These are phyloP conservation scores for Arachnopeziza araneosa DNA, from an alignment of 2,329 filamentous ascomycete species.

Conservation along the genomic window DNA sequence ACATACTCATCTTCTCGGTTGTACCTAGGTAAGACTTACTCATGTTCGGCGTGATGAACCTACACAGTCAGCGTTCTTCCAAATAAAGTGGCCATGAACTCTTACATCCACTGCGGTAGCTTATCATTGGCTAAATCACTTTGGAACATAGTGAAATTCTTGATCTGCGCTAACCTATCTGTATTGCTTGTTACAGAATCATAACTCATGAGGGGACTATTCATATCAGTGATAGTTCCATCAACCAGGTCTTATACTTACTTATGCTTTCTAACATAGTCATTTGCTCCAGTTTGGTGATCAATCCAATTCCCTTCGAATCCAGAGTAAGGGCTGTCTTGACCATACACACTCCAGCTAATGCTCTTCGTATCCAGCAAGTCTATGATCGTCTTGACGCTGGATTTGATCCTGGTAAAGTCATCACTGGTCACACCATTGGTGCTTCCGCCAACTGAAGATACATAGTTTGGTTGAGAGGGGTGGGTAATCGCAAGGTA, in stretches of 20 bases:
- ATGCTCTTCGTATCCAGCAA: constrained; percentile 42
- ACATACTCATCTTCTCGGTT: not conserved
- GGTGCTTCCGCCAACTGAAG: constrained; percentile 59
- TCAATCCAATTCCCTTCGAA: constrained; percentile 63
- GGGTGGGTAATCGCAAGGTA: constrained; percentile 63
- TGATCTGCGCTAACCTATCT: constrained; percentile 60
- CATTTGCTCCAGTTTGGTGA: constrained; percentile 57
- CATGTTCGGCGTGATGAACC: constrained; percentile 65
- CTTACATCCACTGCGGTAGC: constrained; percentile 65
- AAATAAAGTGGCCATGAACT: not conserved
- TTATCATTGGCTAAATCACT: constrained; percentile 55
- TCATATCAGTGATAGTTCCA: not conserved
- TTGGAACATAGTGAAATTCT: constrained; percentile 67
- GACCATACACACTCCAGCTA: constrained; percentile 64
- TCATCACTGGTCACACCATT: constrained; percentile 66
- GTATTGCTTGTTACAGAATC: constrained; percentile 54
- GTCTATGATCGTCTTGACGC: constrained; percentile 51
- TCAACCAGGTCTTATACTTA: constrained; percentile 25
- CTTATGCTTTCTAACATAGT: constrained; percentile 81
- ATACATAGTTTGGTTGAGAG: constrained; percentile 70
- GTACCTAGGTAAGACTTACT: constrained; percentile 26
- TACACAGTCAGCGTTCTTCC: not conserved
- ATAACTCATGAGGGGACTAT: constrained; percentile 49
- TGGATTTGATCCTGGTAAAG: constrained; percentile 50
- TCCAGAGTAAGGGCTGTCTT: constrained; percentile 69